Percentiles rank a stretch among this genome's conserved stretches.
Conservation (phyloP, 257 asterid genomes). For the Echites panduratus region DNA sequence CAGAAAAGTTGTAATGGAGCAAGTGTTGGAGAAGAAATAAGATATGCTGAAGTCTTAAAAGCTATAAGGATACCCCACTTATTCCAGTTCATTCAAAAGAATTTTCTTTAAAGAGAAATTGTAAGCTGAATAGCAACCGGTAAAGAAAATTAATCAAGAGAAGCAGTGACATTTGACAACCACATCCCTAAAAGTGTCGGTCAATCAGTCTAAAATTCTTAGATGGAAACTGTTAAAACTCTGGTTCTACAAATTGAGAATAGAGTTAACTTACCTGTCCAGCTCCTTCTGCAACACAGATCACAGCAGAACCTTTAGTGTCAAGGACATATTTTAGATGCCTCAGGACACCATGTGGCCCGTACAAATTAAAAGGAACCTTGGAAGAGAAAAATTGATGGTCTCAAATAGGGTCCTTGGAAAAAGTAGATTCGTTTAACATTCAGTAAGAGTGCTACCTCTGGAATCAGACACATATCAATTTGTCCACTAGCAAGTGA, state of each 20-base stretch:
- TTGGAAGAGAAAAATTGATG: constrained; percentile 27
- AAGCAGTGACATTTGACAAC: neutral
- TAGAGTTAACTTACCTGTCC: constrained; percentile 62
- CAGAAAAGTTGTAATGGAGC: neutral
- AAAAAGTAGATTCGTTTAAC: neutral
- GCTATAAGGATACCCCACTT: neutral
- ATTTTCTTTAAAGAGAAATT: neutral
- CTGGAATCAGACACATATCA: constrained; percentile 91
- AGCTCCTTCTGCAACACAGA: constrained; percentile 98
- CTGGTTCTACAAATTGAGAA: constrained; percentile 8
- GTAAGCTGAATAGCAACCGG: neutral
- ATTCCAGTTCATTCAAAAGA: constrained; percentile 1
- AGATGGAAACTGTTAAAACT: neutral
- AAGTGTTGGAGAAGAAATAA: neutral
- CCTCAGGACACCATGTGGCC: constrained; percentile 83
- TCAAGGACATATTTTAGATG: constrained; percentile 81
- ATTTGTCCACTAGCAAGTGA: constrained; percentile 98
- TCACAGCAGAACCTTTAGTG: constrained; percentile 89
- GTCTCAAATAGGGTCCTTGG: neutral
- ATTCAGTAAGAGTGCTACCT: constrained; percentile 38
- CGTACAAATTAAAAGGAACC: constrained; percentile 80
- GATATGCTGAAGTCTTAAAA: neutral
- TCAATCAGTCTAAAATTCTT: neutral
- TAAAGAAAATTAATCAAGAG: neutral
- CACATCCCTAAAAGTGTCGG: neutral